Base-by-base conservation (phyloP, 2,329 filamentous ascomycete species). In the Byssochlamys sp. region DNA sequence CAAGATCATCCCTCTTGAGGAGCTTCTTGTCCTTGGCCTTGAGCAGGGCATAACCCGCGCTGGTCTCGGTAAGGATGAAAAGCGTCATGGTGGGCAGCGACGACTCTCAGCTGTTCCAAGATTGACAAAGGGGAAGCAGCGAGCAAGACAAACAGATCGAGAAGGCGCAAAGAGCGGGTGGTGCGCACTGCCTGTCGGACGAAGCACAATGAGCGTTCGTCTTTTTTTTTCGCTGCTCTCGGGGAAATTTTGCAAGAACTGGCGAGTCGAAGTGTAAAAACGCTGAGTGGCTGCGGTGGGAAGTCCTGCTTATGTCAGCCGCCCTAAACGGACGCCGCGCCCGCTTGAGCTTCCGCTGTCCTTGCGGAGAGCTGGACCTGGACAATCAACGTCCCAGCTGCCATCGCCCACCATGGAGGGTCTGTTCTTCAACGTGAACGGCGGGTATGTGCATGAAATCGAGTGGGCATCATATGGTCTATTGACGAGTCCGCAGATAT, bases 1-100 rank as follows among this genome's bases (percentile, higher is more conserved):
- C 82, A 62, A 95, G 77, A 70, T 91, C 86, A 77, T 92, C 88
- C 70, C 88, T 86, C 77, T 95, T 94, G 64, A 99, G 81, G 59
- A 97, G 84, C 81, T 97, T 97, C 85, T 96, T 97, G 83, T 97
- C 92, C 75, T 91, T 90, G 68, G 92, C 89, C 83, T 99, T 97
- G 81, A 99, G 91, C 75, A 99, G 85, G 76, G 91, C 94, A 80
- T 97, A 97, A 75, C 94, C 95, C 67, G 91, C 91, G 77, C 89
- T 90, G 75, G 91, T 96, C 79, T 96, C 91, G 71, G 88, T 88
- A 68, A 96, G 86, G 78, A 96, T 89, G 78, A 95, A 95, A 74
- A 94, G 85, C 78, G 88, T 88, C 89, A 94, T 94, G 64, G 65
- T 84, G 75, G 62, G 66, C 66, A 63, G 62, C 62, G 65, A 67